Base-by-base conservation (phyloP, 768 basidiomycete species). In the Podaxis mareebaensis region DNA sequence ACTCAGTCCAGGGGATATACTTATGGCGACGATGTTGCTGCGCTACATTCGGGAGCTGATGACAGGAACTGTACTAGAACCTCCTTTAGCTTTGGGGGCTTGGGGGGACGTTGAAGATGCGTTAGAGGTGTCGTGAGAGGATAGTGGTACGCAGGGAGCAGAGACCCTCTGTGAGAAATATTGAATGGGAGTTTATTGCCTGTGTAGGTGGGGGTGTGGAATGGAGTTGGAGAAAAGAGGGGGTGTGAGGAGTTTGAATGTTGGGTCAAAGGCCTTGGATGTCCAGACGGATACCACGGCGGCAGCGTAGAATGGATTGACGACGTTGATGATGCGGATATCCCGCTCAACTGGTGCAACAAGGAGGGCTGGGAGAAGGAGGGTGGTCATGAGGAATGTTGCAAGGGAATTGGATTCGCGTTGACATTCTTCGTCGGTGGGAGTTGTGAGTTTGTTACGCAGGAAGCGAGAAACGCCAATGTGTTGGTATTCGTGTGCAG, bases 241-340 rank as follows among this genome's bases (percentile, higher is more conserved):
- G 60, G 76, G 60, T 0, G 54, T 20, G 38, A 24, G 67, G 81
- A 78, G 3, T 3, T 28, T 10, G 28, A 51, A 58, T 8, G 51
- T 11, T 3, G 58, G 40, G 53, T 53, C 53, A 36, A 66, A 65
- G 6, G 39, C 40, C 15, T 46, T 48, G 69, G 68, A 15, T 67
- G 65, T 42, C 66, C 60, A 48, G 67, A 71, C 22, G 71, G 76
- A 66, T 3, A 83, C 81, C 2, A 85, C 78, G 0, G 92, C 90
- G 1, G 95, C 93, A 2, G 94, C 88, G 68, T 96, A 97, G 67
- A 93, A 93, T 2, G 94, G 94, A 63, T 95, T 94, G 71, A 95
- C 83, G 44, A 95, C 80, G 60, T 88, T 88, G 71, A 98, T 79
- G 66, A 97, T 85, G n/a, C 95, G 89, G 46, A 97, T 93, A 66